Evolutionary conservation across 306 rosid genomes (phyloP).

Genomic region (Prunus mongolica): DNA sequence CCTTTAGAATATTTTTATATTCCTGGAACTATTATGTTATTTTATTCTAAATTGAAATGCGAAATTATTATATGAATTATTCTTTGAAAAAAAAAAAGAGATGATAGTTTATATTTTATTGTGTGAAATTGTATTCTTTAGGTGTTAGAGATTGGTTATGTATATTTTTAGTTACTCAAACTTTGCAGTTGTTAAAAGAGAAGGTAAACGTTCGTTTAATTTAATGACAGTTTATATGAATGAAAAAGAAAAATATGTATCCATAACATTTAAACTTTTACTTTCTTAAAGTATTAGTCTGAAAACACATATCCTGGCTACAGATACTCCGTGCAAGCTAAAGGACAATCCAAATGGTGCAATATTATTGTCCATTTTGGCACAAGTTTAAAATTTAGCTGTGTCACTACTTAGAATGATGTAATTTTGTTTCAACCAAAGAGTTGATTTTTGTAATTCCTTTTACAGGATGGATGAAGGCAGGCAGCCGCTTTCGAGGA

Average conservation of each 20-base stretch:
- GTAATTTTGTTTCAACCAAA: background rate
- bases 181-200: background rate
- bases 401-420: background rate
- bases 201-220: background rate
- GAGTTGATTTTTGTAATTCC: background rate
- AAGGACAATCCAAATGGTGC: background rate
- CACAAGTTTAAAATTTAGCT: background rate
- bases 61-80: background rate
- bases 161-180: background rate
- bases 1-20: background rate
- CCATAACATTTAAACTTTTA: no score
- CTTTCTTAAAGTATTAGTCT: background rate
- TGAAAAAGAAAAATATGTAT: background rate
- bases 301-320: background rate
- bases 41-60: background rate
- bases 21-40: background rate
- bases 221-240: background rate
- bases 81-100: background rate
- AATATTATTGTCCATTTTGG: background rate
- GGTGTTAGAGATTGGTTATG: background rate
- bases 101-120: background rate
- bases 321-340: background rate
- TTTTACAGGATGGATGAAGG: constrained; percentile 90
- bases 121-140: background rate
- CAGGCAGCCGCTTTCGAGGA: constrained; percentile 84